Percentiles rank a stretch among this genome's conserved stretches.
Evolutionary conservation across 306 rosid genomes (phyloP).

Genomic region (Fragaria vesca): DNA sequence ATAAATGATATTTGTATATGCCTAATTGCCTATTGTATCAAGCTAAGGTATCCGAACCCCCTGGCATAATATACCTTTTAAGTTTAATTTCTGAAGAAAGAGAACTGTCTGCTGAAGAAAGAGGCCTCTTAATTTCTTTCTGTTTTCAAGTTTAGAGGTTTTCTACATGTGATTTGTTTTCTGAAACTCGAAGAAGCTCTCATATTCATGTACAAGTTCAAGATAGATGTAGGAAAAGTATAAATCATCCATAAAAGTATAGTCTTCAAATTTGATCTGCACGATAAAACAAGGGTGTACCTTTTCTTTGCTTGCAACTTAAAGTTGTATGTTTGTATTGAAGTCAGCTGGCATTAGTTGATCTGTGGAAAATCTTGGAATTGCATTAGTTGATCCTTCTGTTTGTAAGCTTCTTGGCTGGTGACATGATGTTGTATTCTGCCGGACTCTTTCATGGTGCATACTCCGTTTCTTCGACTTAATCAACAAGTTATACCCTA

Average conservation of each 20-base stretch:
- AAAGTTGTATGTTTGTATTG: neutral
- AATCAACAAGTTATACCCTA: no score
- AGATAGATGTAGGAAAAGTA: no score
- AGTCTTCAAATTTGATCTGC: neutral
- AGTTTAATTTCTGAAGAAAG: no score
- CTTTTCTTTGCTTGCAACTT: neutral
- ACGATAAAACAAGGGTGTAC: neutral
- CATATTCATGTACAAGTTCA: neutral
- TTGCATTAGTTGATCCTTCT: neutral
- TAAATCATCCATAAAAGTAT: neutral
- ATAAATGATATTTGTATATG: no score
- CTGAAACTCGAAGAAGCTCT: neutral
- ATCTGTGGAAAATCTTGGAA: neutral
- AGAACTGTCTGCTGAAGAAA: neutral
- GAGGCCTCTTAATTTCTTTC: neutral
- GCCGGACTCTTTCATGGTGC: conserved; percentile 50
- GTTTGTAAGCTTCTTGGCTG: conserved; percentile 29
- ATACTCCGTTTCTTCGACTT: neutral
- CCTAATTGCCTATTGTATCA: no score
- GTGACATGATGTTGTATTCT: conserved; percentile 69
- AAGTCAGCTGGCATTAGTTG: neutral
- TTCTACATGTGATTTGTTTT: neutral
- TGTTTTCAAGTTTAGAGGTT: neutral
- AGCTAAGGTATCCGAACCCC: no score
- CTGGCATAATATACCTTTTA: no score